A percentile compares a stretch with the other conserved stretches of the same genome.
Evolutionary conservation across 139 green algal species (phyloP).

Genomic region (Ettlia oleoabundans): DNA sequence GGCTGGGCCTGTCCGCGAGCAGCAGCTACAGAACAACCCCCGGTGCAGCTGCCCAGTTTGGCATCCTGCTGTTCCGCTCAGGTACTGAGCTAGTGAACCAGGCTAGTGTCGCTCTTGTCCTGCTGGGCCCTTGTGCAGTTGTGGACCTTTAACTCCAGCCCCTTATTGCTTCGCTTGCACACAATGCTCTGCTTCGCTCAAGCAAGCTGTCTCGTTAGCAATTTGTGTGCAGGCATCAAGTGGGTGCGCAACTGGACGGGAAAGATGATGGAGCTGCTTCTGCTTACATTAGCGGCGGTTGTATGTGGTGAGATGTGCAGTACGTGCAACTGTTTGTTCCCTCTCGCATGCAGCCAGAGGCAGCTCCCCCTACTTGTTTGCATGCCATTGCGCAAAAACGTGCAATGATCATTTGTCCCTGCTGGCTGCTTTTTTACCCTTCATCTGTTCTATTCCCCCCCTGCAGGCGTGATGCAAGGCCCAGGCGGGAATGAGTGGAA

Average conservation of each 20-base stretch:
- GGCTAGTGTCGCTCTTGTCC: too few species aligned
- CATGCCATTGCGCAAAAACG: background rate
- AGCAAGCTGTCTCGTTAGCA: too few species aligned
- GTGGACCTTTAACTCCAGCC: too few species aligned
- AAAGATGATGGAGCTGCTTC: conserved; percentile 57
- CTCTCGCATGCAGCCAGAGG: too few species aligned
- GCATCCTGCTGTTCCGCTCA: conserved; percentile 49
- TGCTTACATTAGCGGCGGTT: conserved; percentile 51
- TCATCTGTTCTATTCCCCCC: background rate
- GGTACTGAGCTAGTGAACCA: background rate
- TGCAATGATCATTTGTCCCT: background rate
- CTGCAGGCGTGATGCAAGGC: conserved; percentile 55
- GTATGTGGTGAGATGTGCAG: conserved; percentile 38
- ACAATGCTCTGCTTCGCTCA: too few species aligned
- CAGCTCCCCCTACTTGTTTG: too few species aligned
- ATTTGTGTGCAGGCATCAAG: conserved; percentile 41
- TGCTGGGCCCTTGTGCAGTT: too few species aligned
- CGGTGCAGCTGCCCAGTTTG: conserved; percentile 41
- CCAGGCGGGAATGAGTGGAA: conserved; percentile 36
- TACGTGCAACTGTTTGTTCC: too few species aligned
- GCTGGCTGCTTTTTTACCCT: background rate
- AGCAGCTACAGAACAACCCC: conserved; percentile 40
- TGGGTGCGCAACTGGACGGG: conserved; percentile 48
- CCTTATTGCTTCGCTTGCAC: too few species aligned
- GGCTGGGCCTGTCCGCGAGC: conserved; percentile 5